Conservation (phyloP, 2,329 filamentous ascomycete genomes). For the Penicillium sp. region DNA sequence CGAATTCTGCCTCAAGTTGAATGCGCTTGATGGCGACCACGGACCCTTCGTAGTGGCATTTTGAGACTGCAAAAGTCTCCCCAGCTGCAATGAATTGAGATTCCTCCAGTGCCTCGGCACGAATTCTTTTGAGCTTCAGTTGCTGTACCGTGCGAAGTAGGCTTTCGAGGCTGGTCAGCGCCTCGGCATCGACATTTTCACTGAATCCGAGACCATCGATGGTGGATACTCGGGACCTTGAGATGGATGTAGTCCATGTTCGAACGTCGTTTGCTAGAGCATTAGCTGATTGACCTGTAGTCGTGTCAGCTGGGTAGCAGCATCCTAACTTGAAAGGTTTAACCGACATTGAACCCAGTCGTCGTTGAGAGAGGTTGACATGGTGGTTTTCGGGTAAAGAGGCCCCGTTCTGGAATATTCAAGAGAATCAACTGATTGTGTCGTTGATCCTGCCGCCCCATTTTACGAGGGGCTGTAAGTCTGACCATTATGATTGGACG, state of each 20-base stretch:
- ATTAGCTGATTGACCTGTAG: conserved; percentile 1
- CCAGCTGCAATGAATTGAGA: conserved; percentile 4
- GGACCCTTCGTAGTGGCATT: conserved; percentile 7
- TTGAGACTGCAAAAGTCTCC: conserved; percentile 11
- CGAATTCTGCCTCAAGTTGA: conserved; percentile 4
- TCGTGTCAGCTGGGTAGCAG: not conserved
- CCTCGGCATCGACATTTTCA: conserved; percentile 5
- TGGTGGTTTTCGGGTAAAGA: not conserved
- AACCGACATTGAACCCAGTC: not conserved
- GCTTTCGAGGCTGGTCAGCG: conserved; percentile 12
- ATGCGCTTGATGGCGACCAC: conserved; percentile 15
- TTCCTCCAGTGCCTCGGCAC: conserved; percentile 3
- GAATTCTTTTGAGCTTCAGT: conserved; percentile 8
- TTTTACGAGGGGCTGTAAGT: not conserved
- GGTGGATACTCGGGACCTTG: conserved; percentile 10
- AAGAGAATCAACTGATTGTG: not conserved
- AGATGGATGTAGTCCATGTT: conserved; percentile 10
- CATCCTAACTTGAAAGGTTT: not conserved
- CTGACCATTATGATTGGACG: not conserved
- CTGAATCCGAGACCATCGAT: conserved; percentile 12
- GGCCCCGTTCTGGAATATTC: too few species aligned
- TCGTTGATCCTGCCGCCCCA: not conserved
- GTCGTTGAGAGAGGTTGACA: not conserved
- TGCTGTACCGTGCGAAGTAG: conserved; percentile 12
- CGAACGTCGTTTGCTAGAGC: not conserved